Evolutionary conservation across 768 basidiomycete species (phyloP).

Genomic region (Phanerochaete carnosa): DNA sequence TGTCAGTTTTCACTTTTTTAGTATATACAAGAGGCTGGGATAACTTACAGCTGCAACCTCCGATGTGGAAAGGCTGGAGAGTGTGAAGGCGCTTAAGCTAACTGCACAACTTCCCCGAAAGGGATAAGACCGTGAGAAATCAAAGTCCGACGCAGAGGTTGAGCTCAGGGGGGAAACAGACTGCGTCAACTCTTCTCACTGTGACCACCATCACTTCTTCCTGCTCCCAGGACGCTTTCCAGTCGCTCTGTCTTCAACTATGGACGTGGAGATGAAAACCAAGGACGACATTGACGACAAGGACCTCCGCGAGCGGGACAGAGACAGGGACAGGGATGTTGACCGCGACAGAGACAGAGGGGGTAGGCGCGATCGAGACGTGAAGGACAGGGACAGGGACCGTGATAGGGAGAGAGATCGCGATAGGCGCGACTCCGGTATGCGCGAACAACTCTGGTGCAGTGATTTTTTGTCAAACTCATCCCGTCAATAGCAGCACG

Average conservation of each 20-base stretch:
- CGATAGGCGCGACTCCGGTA: slow-evolving; percentile 57
- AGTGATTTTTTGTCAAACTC: neutral
- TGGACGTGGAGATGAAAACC: slow-evolving; percentile 82
- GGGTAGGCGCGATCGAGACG: slow-evolving; percentile 28
- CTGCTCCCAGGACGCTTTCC: neutral
- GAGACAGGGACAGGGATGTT: slow-evolving; percentile 39
- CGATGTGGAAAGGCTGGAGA: neutral
- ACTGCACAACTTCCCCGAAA: neutral
- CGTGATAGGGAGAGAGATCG: slow-evolving; percentile 41
- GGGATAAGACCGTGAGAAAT: neutral
- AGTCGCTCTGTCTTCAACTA: slow-evolving; percentile 23
- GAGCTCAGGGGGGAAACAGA: slow-evolving; percentile 11
- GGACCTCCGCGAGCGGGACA: slow-evolving; percentile 41
- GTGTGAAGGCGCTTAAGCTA: neutral
- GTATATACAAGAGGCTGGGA: neutral
- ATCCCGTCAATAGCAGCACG: neutral
- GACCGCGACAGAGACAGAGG: slow-evolving; percentile 44
- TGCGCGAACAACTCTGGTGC: slow-evolving; percentile 5
- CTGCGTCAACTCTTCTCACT: slow-evolving; percentile 6
- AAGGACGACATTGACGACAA: slow-evolving; percentile 76
- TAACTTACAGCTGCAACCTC: neutral
- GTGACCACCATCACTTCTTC: neutral
- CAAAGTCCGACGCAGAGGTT: slow-evolving; percentile 6
- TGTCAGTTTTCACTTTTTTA: neutral
- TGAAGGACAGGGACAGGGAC: slow-evolving; percentile 37